A percentile compares a stretch with the other conserved stretches of the same genome.
These are phyloP conservation scores for Coniosporium tulheliwenetii DNA, from an alignment of 2,329 filamentous ascomycete species.

Conservation along the genomic window DNA sequence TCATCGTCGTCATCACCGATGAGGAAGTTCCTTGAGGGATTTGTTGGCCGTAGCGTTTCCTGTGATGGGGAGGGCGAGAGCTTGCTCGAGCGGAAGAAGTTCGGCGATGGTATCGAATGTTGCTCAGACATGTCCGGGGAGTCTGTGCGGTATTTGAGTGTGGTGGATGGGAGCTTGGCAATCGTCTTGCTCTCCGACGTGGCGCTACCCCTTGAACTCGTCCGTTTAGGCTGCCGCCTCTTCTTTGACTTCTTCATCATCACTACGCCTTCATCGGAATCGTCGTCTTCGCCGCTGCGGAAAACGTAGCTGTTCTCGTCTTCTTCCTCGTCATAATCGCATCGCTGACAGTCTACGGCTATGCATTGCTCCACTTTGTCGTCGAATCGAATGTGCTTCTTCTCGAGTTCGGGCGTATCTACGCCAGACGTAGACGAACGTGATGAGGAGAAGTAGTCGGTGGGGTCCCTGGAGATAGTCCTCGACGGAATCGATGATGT, in stretches of 20 bases:
- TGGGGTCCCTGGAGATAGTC: constrained; percentile 44
- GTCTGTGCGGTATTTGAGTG: constrained; percentile 68
- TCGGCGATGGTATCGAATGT: constrained; percentile 20
- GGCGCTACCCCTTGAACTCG: constrained; percentile 38
- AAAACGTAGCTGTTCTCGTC: constrained; percentile 3
- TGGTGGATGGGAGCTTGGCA: constrained; percentile 75
- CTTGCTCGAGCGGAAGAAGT: constrained; percentile 27
- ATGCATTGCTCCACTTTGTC: constrained; percentile 94
- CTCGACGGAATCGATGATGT: constrained; percentile 48
- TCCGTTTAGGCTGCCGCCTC: constrained; percentile 36
- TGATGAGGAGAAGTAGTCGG: constrained; percentile 46
- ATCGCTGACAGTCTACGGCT: constrained; percentile 73
- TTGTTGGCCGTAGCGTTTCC: constrained; percentile 62
- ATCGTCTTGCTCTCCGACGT: constrained; percentile 65
- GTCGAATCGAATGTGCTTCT: constrained; percentile 90
- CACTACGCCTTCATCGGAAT: constrained; percentile 61
- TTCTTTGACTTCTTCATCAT: constrained; percentile 60
- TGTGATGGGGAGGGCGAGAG: constrained; percentile 65
- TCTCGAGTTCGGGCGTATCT: constrained; percentile 46
- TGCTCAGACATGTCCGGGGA: constrained; percentile 49
- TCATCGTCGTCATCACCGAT: constrained; percentile 36
- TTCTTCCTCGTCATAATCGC: constrained; percentile 50
- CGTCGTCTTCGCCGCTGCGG: constrained; percentile 38
- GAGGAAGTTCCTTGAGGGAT: constrained; percentile 48
- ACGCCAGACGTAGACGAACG: constrained; percentile 50